Evolutionary conservation across 1,284 basidiomycete species (phyloP), one percentile per base, ranked within the genome.

Genomic region (Chalciporus piperatoides): DNA sequence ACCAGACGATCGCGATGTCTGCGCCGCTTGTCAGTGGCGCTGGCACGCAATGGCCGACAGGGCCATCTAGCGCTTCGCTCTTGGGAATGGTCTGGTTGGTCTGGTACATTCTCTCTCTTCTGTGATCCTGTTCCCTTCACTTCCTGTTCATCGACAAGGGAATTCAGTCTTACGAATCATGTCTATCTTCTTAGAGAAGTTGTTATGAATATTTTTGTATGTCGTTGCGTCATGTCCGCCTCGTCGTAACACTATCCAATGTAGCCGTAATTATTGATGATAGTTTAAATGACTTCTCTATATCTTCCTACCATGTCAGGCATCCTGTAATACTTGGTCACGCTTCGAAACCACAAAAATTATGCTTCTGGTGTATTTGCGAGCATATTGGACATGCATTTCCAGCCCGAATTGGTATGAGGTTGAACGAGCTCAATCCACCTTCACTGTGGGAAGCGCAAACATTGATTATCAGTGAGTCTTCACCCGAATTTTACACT

Each of bases 1-100:
- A 79, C 51, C 56, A 67, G 37, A 79, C 76, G 12, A 75, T 79
- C 44, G 74, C 68, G 19, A 43, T 42, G 9, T 64, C 66, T 0
- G 69, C 66, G 10, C 72, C 71, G 1, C 64, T 75, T 7, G 46
- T 73, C n/a, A 62, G 54, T 24, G 53, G 59, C 4, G 61, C 57
- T 11, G 28, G 35, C 19, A 2, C 28, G 24, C 59, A 14, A 1
- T 57, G 38, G 38, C 41, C 50, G 6, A 40, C 30, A 9, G 17
- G n/a, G 14, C 46, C 55, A 14, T 56, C 46, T 9, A 27, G 49
- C 2, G 4, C n/a, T 0, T 35, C 43, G 4, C 32, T 64, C n/a
- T 36, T 63, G 7, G 44, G 46, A 1, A 28, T 57, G 12, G 25
- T 52, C 1, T 63, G 45, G 53, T 21, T 60, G 11, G 10, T 54